Evolutionary conservation across 75 land plant genomes (phyloP).

Genomic region (Sequoiadendron giganteum): DNA sequence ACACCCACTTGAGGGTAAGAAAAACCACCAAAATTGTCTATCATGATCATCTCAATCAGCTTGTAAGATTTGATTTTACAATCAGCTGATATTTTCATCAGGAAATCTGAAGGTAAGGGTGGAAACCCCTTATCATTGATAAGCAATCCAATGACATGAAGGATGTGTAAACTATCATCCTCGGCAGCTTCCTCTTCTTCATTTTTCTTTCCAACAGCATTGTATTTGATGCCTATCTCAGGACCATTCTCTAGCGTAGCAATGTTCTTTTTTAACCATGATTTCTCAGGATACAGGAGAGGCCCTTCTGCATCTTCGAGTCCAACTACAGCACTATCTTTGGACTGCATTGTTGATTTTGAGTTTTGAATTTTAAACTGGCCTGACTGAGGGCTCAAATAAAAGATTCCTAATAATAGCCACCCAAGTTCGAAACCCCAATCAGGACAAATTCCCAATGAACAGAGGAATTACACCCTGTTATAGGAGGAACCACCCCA

Average conservation of each 20-base stretch:
- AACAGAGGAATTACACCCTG: too few relatives aligned
- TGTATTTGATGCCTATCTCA: background rate
- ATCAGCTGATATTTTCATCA: background rate
- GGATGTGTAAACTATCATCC: background rate
- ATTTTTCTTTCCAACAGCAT: background rate
- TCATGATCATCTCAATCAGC: background rate
- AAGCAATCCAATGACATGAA: background rate
- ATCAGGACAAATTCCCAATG: too few relatives aligned
- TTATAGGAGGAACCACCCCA: too few relatives aligned
- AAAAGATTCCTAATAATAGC: too few relatives aligned
- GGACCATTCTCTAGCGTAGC: background rate
- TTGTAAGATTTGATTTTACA: background rate
- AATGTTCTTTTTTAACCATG: background rate
- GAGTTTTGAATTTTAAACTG: too few relatives aligned
- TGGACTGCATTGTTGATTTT: too few relatives aligned
- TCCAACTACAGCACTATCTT: too few relatives aligned
- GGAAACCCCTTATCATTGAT: background rate
- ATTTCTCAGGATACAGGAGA: background rate
- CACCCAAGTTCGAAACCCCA: too few relatives aligned
- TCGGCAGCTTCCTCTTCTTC: background rate
- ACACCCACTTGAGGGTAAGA: background rate
- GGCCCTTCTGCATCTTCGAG: too few relatives aligned
- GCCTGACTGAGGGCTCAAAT: too few relatives aligned
- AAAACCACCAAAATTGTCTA: background rate
- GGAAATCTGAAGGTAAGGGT: background rate